Evolutionary conservation across 805 yeast species (phyloP).

Genomic region (Candida palmyrensis): DNA sequence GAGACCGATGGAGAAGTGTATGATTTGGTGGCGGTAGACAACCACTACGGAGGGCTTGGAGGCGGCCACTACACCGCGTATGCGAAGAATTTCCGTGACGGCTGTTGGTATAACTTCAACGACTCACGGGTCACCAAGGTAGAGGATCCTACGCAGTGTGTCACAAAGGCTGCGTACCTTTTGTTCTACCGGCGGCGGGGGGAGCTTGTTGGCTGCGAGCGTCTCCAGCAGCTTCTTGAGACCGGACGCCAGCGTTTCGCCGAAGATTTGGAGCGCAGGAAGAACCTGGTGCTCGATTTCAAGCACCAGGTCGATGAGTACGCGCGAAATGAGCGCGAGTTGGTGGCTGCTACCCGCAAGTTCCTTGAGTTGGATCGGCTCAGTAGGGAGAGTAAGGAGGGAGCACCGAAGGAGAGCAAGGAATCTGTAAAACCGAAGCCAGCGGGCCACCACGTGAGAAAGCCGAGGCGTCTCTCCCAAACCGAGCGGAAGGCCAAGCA

Average conservation of each 20-base stretch:
- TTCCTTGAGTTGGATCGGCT: neutral
- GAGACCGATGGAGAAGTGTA: conserved; percentile 42
- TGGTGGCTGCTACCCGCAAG: neutral
- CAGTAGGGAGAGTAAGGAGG: neutral
- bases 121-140: conserved; percentile 68
- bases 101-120: conserved; percentile 84
- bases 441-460: neutral
- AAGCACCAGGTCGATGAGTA: conserved; percentile 11
- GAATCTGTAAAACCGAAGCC: neutral
- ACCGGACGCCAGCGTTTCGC: conserved; percentile 30
- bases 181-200: conserved; percentile 68
- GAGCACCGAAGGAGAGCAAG: neutral
- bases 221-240: conserved; percentile 34
- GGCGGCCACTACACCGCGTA: conserved; percentile 97
- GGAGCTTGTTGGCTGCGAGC: conserved; percentile 43
- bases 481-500: neutral
- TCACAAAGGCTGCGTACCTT: conserved; percentile 80
- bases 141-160: conserved; percentile 53
- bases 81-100: conserved; percentile 72
- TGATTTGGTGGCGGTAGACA: conserved; percentile 89
- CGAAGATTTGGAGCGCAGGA: conserved; percentile 9
- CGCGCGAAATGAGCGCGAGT: conserved; percentile 1
- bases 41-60: conserved; percentile 93
- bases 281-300: conserved; percentile 10
- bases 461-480: neutral